Evolutionary conservation across 164 flowering plant genomes (phyloP), one percentile per base, ranked within the genome.

Genomic region (Aristolochia contorta): DNA sequence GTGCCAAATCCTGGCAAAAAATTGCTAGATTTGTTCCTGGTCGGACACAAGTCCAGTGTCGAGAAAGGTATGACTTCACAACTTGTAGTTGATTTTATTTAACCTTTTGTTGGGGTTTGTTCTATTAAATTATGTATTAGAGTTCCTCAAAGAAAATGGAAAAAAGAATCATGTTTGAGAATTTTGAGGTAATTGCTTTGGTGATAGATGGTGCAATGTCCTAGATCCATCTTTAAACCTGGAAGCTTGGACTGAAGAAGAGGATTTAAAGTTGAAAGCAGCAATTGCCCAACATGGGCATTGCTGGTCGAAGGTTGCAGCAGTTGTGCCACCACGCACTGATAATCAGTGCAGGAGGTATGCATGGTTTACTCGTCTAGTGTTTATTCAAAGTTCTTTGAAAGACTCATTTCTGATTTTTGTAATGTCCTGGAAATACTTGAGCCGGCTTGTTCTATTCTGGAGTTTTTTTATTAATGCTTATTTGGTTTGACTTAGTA

Each of bases 291-390:
- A 85, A 66, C 77, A 81, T 80, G 84, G 86, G 48, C 61, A 81
- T 72, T 72, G 84, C 80, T 93, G 99, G 99, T 66, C 89, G 20
- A 93, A 83, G 67, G 75, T 93, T 69, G 96, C 99, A 60, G 72
- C 82, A 60, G 61, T 73, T 69, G 65, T 90, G 53, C 82, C 87
- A 67, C 78, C 72, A 33, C 92, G 97, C 41, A 93, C 99, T 33
- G 95, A 88, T 74, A 84, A 62, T 68, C 90, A 85, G 70, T 93
- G 99, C 62, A 67, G 79, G 59, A 84, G 97, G 98, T 92, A 75
- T 46, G 30, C 5, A 27, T 61, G 23, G 24, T 20, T 30, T 48
- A 41, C 47, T 12, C 56, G 12, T 33, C 30, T 27, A 27, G 30
- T 27, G 30, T 27, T 27, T 18, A 47, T 25, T 49, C 16, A 33